Percentiles rank a stretch among this genome's conserved stretches.
phyloP scores from a whole-genome alignment of 2,329 filamentous ascomycete genomes.

The Sporothrix luriei region DNA sequence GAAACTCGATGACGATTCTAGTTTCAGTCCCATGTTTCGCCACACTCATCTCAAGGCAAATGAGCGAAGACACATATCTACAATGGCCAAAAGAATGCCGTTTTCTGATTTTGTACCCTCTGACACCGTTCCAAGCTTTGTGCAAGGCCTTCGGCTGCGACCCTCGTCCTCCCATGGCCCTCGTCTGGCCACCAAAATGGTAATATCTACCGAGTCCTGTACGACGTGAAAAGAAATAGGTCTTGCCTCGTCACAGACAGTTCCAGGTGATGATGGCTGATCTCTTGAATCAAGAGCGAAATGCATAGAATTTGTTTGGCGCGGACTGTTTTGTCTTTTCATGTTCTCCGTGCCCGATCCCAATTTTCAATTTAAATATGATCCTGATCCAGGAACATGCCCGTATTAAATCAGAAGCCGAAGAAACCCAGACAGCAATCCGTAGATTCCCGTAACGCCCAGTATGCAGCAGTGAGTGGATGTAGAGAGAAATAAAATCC shows the following conservation, averaged over 20 bases:
- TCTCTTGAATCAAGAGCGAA: background rate
- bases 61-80: too few species aligned
- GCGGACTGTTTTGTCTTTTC: background rate
- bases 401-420: background rate
- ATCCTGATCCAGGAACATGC: background rate
- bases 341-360: background rate
- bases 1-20: background rate
- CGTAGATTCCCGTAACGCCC: background rate
- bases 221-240: background rate
- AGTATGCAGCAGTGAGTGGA: background rate
- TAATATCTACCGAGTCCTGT: slow-evolving; percentile 28
- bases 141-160: background rate
- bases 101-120: too few species aligned
- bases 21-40: too few species aligned
- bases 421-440: background rate
- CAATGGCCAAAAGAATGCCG: too few species aligned
- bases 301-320: slow-evolving; percentile 2
- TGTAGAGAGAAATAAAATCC: background rate
- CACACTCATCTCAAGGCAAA: background rate
- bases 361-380: background rate
- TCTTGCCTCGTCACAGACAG: slow-evolving; percentile 16
- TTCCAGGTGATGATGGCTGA: background rate
- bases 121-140: too few species aligned
- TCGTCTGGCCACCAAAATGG: slow-evolving; percentile 6
- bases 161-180: background rate